Evolutionary conservation across 2,329 filamentous ascomycete species (phyloP).

Genomic region (Curvularia hawaiiensis): DNA sequence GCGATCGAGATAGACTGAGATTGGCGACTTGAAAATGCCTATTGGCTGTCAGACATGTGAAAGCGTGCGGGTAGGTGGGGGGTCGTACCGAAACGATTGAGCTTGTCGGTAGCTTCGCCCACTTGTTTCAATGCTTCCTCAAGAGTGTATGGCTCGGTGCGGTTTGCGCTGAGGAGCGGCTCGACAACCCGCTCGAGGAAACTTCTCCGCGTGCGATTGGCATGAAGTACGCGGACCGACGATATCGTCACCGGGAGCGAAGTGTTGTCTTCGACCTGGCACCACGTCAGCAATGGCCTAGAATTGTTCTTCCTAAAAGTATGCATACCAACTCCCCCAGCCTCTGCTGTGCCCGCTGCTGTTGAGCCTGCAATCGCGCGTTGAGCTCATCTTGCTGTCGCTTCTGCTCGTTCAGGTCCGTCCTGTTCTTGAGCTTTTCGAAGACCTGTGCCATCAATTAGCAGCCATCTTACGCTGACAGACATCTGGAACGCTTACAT

Average conservation of each 20-base stretch:
- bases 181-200: conserved; percentile 84
- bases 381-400: conserved; percentile 65
- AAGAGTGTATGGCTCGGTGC: conserved; percentile 73
- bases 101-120: conserved; percentile 71
- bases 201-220: conserved; percentile 77
- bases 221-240: conserved; percentile 82
- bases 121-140: conserved; percentile 75
- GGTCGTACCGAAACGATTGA: conserved; percentile 75
- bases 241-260: conserved; percentile 87
- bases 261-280: conserved; percentile 77
- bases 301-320: conserved; percentile 6
- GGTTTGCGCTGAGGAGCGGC: conserved; percentile 73
- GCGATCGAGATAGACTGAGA: conserved; percentile 81
- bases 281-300: conserved; percentile 11
- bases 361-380: conserved; percentile 62
- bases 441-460: conserved; percentile 57
- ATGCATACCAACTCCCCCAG: conserved; percentile 66
- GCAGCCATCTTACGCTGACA: background rate
- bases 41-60: conserved; percentile 21
- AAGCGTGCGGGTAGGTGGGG: conserved; percentile 2
- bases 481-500: conserved; percentile 44
- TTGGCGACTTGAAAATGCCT: conserved; percentile 87
- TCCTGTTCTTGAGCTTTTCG: conserved; percentile 62
- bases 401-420: conserved; percentile 64
- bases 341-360: conserved; percentile 66